Conservation (phyloP, 495 filamentous ascomycete species). For the Annulohypoxylon stygium region DNA sequence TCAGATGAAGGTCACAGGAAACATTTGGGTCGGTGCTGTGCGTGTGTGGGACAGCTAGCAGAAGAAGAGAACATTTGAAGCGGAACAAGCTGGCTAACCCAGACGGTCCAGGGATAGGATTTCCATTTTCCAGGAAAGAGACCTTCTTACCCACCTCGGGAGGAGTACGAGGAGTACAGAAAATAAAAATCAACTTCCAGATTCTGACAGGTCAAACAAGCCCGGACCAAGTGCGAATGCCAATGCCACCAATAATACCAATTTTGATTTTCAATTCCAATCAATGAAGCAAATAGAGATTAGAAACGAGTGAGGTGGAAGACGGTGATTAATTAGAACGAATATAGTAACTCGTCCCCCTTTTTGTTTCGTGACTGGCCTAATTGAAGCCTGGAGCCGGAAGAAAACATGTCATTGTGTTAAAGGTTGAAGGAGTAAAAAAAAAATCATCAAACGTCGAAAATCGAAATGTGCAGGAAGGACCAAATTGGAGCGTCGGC, state of each 20-base stretch:
- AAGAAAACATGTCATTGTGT: constrained; percentile 36
- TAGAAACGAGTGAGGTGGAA: background rate
- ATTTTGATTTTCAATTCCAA: constrained; percentile 24
- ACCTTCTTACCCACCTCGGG: constrained; percentile 24
- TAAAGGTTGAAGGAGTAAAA: constrained; percentile 3
- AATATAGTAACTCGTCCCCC: constrained; percentile 27
- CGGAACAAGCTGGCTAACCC: constrained; percentile 5
- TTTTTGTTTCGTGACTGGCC: constrained; percentile 23
- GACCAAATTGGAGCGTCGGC: constrained; percentile 15
- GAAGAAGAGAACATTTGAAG: background rate
- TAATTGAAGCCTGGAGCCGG: constrained; percentile 22
- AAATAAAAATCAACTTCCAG: constrained; percentile 18
- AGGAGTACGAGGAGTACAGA: constrained; percentile 20
- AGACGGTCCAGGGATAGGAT: background rate
- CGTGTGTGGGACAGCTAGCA: background rate
- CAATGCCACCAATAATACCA: constrained; percentile 30
- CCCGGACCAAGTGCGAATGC: constrained; percentile 17
- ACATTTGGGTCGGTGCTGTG: constrained; percentile 10
- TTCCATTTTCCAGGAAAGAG: constrained; percentile 18
- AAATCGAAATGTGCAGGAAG: constrained; percentile 28
- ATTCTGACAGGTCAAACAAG: constrained; percentile 33
- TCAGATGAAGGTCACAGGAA: constrained; percentile 1
- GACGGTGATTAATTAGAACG: constrained; percentile 15
- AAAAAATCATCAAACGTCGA: constrained; percentile 13
- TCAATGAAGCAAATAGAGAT: constrained; percentile 25